Evolutionary conservation across 139 green algal species (phyloP), one percentile per base, ranked within the genome.

Genomic region (Chlorella sp.): DNA sequence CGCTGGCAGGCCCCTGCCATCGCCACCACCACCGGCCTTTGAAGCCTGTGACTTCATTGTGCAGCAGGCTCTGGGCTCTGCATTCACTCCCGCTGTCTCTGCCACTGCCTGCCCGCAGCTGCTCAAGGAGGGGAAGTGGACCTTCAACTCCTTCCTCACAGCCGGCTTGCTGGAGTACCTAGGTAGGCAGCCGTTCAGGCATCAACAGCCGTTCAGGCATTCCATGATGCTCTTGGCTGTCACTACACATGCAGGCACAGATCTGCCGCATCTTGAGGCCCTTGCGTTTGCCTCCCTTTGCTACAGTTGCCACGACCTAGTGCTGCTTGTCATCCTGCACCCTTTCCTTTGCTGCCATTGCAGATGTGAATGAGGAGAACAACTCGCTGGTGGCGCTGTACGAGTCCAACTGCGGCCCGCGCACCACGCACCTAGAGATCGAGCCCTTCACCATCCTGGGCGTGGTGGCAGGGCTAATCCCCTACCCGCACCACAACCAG

Each of bases 401-500:
- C 87, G 95, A 98, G 73, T 67, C 85, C 62, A 70, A 96, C 64
- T 93, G 88, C 84, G 67, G 9, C 15, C 82, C 78, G 28, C 47
- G 84, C 25, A 97, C 90, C 23, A 99, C 97, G 7, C 98, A 99
- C 92, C 85, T 99, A 55, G 98, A 99, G 92, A 98, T 99, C 39
- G 97, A 99, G 91, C 97, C 98, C 21, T 99, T 99, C 90, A 99
- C 96, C 7, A 95, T 99, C 86, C 93, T 99, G 87, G 98, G 98
- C 21, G 96, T 99, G n/a, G 97, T 98, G 74, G 95, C 96, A 15
- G 97, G 97, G 5, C 94, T 99, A 74, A 99, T 99, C 78, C 98
- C 98, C 60, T 99, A 95, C 93, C 97, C 98, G 0, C 96, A 99
- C 90, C 98, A 99, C 94, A 99, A 99, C 92, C 98, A 99, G 93